These are phyloP conservation scores for Aspergillus novoparasiticus DNA, from an alignment of 2,329 filamentous ascomycete genomes.

Conservation along the genomic window DNA sequence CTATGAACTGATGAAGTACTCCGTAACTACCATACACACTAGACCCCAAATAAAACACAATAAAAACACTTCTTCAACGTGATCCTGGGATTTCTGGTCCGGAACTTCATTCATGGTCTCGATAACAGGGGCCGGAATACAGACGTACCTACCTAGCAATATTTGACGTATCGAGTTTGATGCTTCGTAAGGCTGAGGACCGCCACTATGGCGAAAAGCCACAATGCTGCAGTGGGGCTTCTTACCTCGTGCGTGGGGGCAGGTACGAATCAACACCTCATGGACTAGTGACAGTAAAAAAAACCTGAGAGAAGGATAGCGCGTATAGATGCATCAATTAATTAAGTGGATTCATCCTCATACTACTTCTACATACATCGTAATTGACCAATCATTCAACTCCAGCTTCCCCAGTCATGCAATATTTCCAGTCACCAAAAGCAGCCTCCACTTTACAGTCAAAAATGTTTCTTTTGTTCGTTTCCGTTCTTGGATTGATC, in stretches of 20 bases:
- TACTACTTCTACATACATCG: slow-evolving; percentile 14
- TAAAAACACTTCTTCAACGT: not conserved
- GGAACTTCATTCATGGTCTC: not conserved
- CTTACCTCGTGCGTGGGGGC: not conserved
- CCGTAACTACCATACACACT: not conserved
- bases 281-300: not conserved
- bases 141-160: not conserved
- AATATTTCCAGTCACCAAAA: not conserved
- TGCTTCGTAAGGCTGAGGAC: not conserved
- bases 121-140: not conserved
- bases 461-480: slow-evolving; percentile 4
- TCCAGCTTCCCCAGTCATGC: slow-evolving; percentile 7
- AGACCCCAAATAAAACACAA: not conserved
- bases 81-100: not conserved
- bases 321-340: not conserved
- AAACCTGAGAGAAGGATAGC: not conserved
- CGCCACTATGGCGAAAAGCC: too few species aligned
- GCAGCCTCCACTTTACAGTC: slow-evolving; percentile 6
- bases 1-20: too few species aligned
- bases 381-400: slow-evolving; percentile 10
- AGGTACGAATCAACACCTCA: not conserved
- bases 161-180: not conserved
- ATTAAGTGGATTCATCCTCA: slow-evolving; percentile 15
- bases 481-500: slow-evolving; percentile 8
- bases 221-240: not conserved